Percentiles rank a stretch among this genome's conserved stretches.
Conservation (phyloP, 306 rosid genomes). For the Fagus crenata region DNA sequence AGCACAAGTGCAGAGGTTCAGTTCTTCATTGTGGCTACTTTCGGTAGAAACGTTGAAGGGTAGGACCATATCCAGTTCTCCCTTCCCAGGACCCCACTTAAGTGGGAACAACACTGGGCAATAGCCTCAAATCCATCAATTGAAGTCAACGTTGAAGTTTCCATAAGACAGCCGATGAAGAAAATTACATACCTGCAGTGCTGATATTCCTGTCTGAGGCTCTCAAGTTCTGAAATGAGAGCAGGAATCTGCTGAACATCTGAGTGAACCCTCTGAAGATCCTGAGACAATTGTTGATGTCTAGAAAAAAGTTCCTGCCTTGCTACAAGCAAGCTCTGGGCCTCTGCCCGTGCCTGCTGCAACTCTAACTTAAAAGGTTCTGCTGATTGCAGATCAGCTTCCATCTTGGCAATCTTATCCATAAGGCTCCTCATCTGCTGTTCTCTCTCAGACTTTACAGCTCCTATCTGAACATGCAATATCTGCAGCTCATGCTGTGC, state of each 20-base stretch:
- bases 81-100: not conserved
- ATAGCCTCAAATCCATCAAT: not conserved
- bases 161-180: constrained; percentile 9
- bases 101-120: not conserved
- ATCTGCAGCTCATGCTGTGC: constrained; percentile 90
- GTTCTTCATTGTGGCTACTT: not conserved
- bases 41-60: not conserved
- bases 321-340: constrained; percentile 55
- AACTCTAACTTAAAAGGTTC: constrained; percentile 72
- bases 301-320: constrained; percentile 79
- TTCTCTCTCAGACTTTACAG: constrained; percentile 73
- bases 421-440: constrained; percentile 56
- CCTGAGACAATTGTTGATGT: constrained; percentile 68
- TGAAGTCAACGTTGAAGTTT: not conserved
- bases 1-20: not conserved
- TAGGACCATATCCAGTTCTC: not conserved
- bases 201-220: constrained; percentile 84
- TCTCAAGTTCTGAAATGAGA: constrained; percentile 67
- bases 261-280: constrained; percentile 72
- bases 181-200: constrained; percentile 67
- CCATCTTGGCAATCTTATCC: constrained; percentile 80
- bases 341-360: constrained; percentile 73
- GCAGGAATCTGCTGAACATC: constrained; percentile 84
- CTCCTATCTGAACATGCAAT: constrained; percentile 65
- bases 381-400: constrained; percentile 51